Evolutionary conservation across 225 moss, liverwort and hornwort species (phyloP), one percentile per base, ranked within the genome.

Genomic region (Ulota crispa): DNA sequence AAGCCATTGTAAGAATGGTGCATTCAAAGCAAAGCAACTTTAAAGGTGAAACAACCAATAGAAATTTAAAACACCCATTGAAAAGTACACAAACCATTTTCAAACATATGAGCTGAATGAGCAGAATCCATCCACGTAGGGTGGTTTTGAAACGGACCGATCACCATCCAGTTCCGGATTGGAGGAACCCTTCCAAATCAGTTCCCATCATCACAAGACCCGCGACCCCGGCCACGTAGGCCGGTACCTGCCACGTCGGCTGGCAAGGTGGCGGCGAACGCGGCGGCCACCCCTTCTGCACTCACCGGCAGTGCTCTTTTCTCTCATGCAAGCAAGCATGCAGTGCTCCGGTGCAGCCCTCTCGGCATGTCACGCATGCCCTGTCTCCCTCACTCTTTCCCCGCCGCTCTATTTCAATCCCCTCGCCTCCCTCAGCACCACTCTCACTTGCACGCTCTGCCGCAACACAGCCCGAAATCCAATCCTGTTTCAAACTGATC

Each of bases 251-350:
- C 76, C 76, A 82, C 82, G 47, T 70, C 0, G 27, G 16, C 61
- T 8, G 60, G 37, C 52, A 28, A 70, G 70, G 82, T 82, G 82
- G 82, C 82, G 59, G 43, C 50, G 21, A 32, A 16, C 62, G 7
- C 5, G 2, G 21, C 5, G 30, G 82, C 82, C 82, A 82, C 70
- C 37, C 73, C 54, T 50, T 11, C 36, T 24, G 30, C 8, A 28
- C 15, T 18, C 63, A 16, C 15, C 63, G 1, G 31, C 6, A 10
- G 10, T n/a, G 57, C 30, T 15, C 63, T 70, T 82, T 82, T 52
- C 27, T 52, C 27, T 50, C 82, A 77, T 75, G 75, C 81, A 75
- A 23, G 75, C 81, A 75, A 23, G 23, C 73, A 21, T 63, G 28
- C 26, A 69, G 3, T 2, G 18, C 9, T 12, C 10, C 34, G 10